Evolutionary conservation across 306 rosid species (phyloP).

Genomic region (Spatholobus suberectus): DNA sequence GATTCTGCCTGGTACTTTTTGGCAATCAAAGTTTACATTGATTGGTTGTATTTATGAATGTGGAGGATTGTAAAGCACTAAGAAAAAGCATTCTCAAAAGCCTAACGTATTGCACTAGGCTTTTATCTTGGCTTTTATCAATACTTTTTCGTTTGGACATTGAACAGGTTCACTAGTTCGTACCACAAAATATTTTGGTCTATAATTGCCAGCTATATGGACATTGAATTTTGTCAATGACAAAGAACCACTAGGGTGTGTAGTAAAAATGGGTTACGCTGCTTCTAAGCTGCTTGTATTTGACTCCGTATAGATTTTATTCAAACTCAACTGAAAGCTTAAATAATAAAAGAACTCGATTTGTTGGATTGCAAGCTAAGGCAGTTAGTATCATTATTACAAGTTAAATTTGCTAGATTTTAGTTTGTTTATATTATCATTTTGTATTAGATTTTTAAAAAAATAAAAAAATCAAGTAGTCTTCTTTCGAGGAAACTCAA

Average conservation of each 20-base stretch:
- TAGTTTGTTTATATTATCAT: neutral
- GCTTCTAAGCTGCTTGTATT: constrained; percentile 14
- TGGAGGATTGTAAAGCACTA: constrained; percentile 50
- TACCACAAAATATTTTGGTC: constrained; percentile 7
- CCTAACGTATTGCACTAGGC: constrained; percentile 38
- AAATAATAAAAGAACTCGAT: neutral
- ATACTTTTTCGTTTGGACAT: constrained; percentile 28
- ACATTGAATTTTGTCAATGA: neutral
- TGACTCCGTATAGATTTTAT: constrained; percentile 13
- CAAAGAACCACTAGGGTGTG: neutral
- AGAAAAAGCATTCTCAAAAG: constrained; percentile 38
- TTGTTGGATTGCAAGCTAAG: constrained; percentile 33
- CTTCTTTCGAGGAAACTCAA: neutral
- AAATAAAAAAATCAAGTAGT: neutral
- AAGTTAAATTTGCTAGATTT: neutral
- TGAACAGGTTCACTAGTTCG: neutral
- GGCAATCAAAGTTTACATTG: constrained; percentile 36
- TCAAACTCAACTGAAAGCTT: constrained; percentile 2
- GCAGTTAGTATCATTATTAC: neutral
- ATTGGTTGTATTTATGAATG: constrained; percentile 30
- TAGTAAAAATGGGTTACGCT: constrained; percentile 25
- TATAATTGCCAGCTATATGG: neutral
- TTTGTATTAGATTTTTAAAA: neutral
- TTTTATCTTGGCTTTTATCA: constrained; percentile 7
- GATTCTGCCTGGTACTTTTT: constrained; percentile 44